phyloP scores from a whole-genome alignment of 2,329 filamentous ascomycete species.

The Shiraia bambusicola region DNA sequence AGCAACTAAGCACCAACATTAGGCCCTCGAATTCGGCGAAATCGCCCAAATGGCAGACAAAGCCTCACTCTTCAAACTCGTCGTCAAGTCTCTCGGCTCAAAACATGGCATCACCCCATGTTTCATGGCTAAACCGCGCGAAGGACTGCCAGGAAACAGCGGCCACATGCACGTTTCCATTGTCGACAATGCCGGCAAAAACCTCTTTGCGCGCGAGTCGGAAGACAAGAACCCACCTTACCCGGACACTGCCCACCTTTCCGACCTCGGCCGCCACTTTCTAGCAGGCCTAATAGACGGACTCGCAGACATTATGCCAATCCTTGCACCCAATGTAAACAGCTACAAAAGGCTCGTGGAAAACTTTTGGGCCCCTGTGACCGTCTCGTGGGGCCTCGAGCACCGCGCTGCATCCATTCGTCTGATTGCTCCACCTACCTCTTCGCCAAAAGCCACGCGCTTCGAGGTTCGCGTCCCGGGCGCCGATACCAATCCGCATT shows the following conservation, averaged over 20 bases:
- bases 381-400: slow-evolving; percentile 94
- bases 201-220: slow-evolving; percentile 74
- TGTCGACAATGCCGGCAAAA: slow-evolving; percentile 75
- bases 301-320: slow-evolving; percentile 91
- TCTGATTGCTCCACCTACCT: slow-evolving; percentile 83
- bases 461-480: slow-evolving; percentile 92
- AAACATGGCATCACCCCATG: slow-evolving; percentile 91
- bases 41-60: slow-evolving; percentile 88
- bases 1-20: slow-evolving; percentile 46
- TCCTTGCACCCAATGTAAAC: slow-evolving; percentile 92
- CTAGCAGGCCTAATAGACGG: slow-evolving; percentile 87
- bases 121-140: slow-evolving; percentile 97
- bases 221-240: slow-evolving; percentile 65
- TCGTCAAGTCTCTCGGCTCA: slow-evolving; percentile 83
- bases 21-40: slow-evolving; percentile 84
- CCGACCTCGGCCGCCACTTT: slow-evolving; percentile 88
- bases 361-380: slow-evolving; percentile 98
- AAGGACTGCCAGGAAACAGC: slow-evolving; percentile 89
- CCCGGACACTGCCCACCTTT: slow-evolving; percentile 70
- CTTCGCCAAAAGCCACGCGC: slow-evolving; percentile 80
- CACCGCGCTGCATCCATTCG: slow-evolving; percentile 91
- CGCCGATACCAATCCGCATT: slow-evolving; percentile 89
- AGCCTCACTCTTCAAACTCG: slow-evolving; percentile 90
- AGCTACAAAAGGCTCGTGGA: slow-evolving; percentile 97
- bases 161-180: slow-evolving; percentile 95